Conservation (phyloP, 2,329 filamentous ascomycete species). For the Teratosphaeria nubilosa region DNA sequence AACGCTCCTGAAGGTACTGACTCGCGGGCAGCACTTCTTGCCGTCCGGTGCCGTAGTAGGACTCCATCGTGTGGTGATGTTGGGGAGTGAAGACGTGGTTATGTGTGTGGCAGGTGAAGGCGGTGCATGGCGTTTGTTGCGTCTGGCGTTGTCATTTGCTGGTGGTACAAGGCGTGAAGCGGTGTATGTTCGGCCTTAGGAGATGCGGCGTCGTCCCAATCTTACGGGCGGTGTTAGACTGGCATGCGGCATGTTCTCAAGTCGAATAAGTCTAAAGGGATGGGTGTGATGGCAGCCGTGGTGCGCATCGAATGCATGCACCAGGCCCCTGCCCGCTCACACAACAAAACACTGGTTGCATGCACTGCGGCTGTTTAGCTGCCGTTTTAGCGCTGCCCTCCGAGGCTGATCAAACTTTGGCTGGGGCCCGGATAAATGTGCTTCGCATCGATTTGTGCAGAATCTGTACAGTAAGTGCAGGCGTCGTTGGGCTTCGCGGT, state of each 20-base stretch:
- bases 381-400: background rate
- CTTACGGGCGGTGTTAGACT: background rate
- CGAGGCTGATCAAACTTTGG: background rate
- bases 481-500: too few species aligned
- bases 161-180: background rate
- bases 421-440: background rate
- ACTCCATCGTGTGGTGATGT: background rate
- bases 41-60: background rate
- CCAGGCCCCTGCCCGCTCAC: background rate
- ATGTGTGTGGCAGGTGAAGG: background rate
- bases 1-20: slow-evolving; percentile 25
- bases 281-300: background rate
- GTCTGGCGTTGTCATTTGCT: background rate
- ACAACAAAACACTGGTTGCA: background rate
- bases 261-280: background rate
- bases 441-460: background rate
- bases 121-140: background rate
- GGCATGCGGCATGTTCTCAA: background rate
- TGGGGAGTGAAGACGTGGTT: background rate
- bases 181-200: background rate
- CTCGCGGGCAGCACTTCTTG: slow-evolving; percentile 12
- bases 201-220: background rate
- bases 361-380: background rate
- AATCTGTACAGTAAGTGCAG: too few species aligned
- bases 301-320: background rate